phyloP scores from a whole-genome alignment of 805 yeast species.

The Zygosaccharomyces pseudorouxii region DNA sequence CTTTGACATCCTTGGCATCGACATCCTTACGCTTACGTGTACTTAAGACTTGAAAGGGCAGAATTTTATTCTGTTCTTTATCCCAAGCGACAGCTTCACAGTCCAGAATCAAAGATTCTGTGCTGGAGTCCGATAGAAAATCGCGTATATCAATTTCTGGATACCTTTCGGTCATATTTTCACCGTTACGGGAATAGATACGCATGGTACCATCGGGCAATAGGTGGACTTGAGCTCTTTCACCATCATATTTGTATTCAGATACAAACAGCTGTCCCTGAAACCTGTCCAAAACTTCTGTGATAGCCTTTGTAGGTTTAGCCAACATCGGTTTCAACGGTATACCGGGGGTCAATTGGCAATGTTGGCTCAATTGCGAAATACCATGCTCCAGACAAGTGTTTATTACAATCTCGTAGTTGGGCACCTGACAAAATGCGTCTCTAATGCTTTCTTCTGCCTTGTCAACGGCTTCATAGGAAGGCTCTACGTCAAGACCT shows the following conservation, averaged over 20 bases:
- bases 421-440: conserved; percentile 86
- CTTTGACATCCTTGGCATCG: conserved; percentile 78
- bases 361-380: conserved; percentile 55
- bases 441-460: conserved; percentile 81
- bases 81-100: conserved; percentile 99
- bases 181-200: conserved; percentile 90
- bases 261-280: conserved; percentile 84
- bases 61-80: conserved; percentile 62
- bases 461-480: conserved; percentile 44
- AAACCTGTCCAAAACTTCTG: conserved; percentile 88
- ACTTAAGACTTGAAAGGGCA: conserved; percentile 90
- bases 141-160: conserved; percentile 81
- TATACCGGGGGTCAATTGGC: conserved; percentile 82
- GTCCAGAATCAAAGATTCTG: conserved; percentile 70
- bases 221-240: conserved; percentile 90
- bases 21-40: conserved; percentile 95
- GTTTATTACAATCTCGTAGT: conserved; percentile 73
- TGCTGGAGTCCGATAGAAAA: conserved; percentile 40
- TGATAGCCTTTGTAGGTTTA: conserved; percentile 89
- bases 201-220: conserved; percentile 59
- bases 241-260: conserved; percentile 97
- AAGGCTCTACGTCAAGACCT: conserved; percentile 31
- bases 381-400: conserved; percentile 67
- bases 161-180: conserved; percentile 93
- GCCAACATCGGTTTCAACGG: conserved; percentile 98